Evolutionary conservation across 2,329 filamentous ascomycete species (phyloP), one percentile per base, ranked within the genome.

Genomic region (Monosporascus sp.): DNA sequence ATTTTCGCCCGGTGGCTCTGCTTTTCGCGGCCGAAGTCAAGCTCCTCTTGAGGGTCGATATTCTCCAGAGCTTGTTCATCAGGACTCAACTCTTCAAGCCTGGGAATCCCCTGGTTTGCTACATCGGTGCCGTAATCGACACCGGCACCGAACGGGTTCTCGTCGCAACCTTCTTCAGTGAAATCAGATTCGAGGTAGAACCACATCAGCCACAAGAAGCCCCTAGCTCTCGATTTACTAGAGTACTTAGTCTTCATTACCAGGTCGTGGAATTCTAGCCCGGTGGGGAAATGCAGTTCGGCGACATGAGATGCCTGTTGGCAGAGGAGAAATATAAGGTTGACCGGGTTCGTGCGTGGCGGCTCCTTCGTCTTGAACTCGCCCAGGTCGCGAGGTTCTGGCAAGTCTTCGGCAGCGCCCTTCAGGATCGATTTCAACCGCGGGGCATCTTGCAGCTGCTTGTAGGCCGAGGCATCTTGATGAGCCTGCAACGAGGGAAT

Each of bases 151-250:
- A 97, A 99, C 0, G 94, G 94, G 64, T 99, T 99, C 61, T 89
- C 86, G 47, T 90, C 80, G 45, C 90, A 93, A 52, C 89, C 90
- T 63, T 96, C 89, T 61, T 88, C 84, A 0, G 89, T 89, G 61
- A 97, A 97, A 68, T 97, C 90, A 27, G 92, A 96, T 69, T 99
- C 94, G 18, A 99, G 80, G 66, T 99, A 97, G 77, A 94, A 97
- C 94, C 94, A 99, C 85, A 99, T 95, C 57, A 99, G 77, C 94
- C 94, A 99, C 20, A 99, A 74, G 62, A 99, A 99, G 1, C 93
- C 93, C 45, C 77, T 85, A 1, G 94, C 92, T 57, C 94, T 83
- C 56, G 90, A 96, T 60, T 78, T 74, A 70, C 92, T 97, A 53
- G 86, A 90, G 55, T 90, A 81, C 24, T 89, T 87, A 1, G 86